Conservation (phyloP, 2,329 filamentous ascomycete genomes). For the Fonsecaea monophora region DNA sequence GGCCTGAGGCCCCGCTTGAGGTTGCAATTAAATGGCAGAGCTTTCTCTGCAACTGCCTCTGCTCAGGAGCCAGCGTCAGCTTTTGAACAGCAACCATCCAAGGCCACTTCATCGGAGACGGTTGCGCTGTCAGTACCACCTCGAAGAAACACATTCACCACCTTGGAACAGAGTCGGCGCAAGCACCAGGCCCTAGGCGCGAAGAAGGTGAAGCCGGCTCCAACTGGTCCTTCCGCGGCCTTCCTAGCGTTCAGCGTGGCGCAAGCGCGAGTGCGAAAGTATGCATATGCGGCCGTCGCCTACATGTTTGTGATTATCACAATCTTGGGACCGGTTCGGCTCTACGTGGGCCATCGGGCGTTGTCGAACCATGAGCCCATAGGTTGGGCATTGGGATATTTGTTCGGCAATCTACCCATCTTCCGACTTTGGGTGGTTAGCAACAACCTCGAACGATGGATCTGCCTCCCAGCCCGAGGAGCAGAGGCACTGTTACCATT, state of each 20-base stretch:
- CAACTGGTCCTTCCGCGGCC: constrained; percentile 48
- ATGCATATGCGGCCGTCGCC: constrained; percentile 80
- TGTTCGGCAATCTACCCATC: constrained; percentile 77
- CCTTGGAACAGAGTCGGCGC: constrained; percentile 52
- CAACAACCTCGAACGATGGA: constrained; percentile 71
- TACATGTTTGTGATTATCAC: constrained; percentile 72
- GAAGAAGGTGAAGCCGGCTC: constrained; percentile 19
- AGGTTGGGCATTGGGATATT: constrained; percentile 89
- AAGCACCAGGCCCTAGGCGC: background rate
- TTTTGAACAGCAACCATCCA: constrained; percentile 5
- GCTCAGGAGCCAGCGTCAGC: constrained; percentile 23
- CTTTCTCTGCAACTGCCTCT: constrained; percentile 18
- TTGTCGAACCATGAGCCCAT: constrained; percentile 79
- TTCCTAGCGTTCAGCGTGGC: constrained; percentile 80
- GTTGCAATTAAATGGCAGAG: constrained; percentile 26
- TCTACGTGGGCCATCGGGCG: constrained; percentile 71
- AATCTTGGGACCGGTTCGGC: constrained; percentile 73
- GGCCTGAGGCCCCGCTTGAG: constrained; percentile 23
- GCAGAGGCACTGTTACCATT: background rate
- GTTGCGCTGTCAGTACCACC: constrained; percentile 9
- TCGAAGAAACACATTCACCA: constrained; percentile 35
- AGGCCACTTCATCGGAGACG: constrained; percentile 12
- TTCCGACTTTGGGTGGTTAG: constrained; percentile 75
- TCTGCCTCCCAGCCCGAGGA: constrained; percentile 27
- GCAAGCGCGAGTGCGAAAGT: constrained; percentile 79